Evolutionary conservation across 2,329 filamentous ascomycete genomes (phyloP), one percentile per base, ranked within the genome.

Genomic region (Trichophaea hybrida): DNA sequence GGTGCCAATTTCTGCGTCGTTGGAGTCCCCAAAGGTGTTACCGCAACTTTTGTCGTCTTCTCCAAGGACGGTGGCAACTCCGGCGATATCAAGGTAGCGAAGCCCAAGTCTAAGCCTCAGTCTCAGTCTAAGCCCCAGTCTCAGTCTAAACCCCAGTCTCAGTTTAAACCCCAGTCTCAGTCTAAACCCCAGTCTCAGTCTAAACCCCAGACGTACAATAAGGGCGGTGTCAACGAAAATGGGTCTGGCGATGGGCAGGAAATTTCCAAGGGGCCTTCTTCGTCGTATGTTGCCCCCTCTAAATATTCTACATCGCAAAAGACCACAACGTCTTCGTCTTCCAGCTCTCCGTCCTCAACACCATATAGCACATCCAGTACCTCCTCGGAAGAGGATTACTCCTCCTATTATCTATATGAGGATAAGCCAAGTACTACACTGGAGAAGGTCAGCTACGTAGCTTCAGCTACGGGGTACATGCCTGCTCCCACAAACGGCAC

Each of bases 1-100:
- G 82, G 79, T 66, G 79, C 81, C 15, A 74, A 76, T 46, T 90
- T 88, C 72, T 91, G 86, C 67, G 85, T 89, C 52, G 86, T 86
- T 10, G 90, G 86, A 12, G 82, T 88, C 13, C 76, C 82, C 48
- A 78, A 79, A 66, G 86, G 86, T 32, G 72, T 73, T 52, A 80
- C 76, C 58, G 86, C 85, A 48, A 81, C 80, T 68, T 80, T 90
- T 64, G 79, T 87, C 32, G 79, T 86, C 34, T 79, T 78, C 65
- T 72, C 12, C 51, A 54, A 54, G 35, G 51, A 54, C 24, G 51
- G 51, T 1, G 48, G 31, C 13, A 15, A 54, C 24, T 35, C 51
- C 37, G 51, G 31, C n/a, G 51, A 54, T 37, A 38, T 54, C 24
- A 15, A 34, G 34, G 10, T 54, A 7, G 51, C 12, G 13, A 15